Percentiles rank a stretch among this genome's conserved stretches.
phyloP scores from a whole-genome alignment of 202 grass and related monocot species.

The Eragrostis tef region DNA sequence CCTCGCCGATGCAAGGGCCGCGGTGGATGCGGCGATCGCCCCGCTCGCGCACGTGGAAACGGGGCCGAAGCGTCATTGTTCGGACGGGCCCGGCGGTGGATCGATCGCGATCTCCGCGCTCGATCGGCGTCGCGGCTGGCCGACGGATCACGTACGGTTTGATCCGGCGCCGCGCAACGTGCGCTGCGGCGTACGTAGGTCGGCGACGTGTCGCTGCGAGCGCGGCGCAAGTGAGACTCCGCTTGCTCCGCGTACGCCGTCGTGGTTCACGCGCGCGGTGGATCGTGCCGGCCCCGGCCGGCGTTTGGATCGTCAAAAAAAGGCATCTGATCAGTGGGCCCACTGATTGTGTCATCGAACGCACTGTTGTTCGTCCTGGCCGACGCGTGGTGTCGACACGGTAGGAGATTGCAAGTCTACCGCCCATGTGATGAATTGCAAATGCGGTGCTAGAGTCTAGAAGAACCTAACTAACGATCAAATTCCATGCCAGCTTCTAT shows the following conservation, averaged over 20 bases:
- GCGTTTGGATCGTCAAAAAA: not conserved
- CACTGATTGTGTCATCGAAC: not conserved
- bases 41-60: not conserved
- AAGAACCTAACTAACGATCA: not conserved
- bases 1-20: not conserved
- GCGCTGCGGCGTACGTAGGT: too few species aligned
- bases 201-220: too few species aligned
- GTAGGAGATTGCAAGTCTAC: conserved; percentile 1
- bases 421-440: conserved; percentile 30
- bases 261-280: not conserved
- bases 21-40: not conserved
- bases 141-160: too few species aligned
- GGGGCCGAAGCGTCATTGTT: not conserved
- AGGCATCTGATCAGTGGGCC: too few species aligned
- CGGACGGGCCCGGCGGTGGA: not conserved
- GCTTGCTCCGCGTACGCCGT: not conserved
- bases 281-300: not conserved
- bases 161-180: too few species aligned
- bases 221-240: not conserved
- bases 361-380: not conserved
- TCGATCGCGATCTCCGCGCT: too few species aligned
- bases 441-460: not conserved
- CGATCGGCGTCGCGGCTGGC: too few species aligned
- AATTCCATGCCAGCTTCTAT: conserved; percentile 10
- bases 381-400: not conserved